phyloP scores from a whole-genome alignment of 768 basidiomycete genomes.

The Podaxis mareebaensis region DNA sequence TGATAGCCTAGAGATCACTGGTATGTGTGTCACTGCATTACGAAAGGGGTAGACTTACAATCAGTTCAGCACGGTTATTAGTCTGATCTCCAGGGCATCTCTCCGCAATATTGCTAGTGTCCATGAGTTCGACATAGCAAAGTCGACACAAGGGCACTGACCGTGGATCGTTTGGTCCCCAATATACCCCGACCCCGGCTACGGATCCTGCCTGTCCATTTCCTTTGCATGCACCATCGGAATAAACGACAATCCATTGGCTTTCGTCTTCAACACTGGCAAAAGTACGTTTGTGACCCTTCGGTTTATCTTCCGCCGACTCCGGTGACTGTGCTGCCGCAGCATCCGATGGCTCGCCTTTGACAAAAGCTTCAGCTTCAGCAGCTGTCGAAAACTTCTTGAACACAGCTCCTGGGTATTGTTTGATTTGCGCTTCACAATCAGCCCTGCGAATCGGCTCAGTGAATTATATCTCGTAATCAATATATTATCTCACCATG shows the following conservation, averaged over 20 bases:
- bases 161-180: constrained; percentile 71
- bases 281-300: constrained; percentile 4
- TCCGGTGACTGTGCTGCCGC: background rate
- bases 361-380: constrained; percentile 62
- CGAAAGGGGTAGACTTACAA: constrained; percentile 45
- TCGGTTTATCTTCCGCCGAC: constrained; percentile 13
- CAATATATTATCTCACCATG: constrained; percentile 53
- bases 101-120: constrained; percentile 74
- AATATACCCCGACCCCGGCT: constrained; percentile 92
- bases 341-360: constrained; percentile 17
- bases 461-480: constrained; percentile 1
- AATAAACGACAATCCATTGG: constrained; percentile 63
- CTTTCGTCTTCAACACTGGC: constrained; percentile 29
- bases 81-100: constrained; percentile 83
- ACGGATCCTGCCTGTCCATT: constrained; percentile 70
- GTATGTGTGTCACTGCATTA: background rate
- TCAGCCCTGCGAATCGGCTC: constrained; percentile 59
- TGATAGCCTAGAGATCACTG: constrained; percentile 62
- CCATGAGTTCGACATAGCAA: background rate
- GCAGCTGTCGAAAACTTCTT: constrained; percentile 63
- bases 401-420: constrained; percentile 58
- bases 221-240: constrained; percentile 84
- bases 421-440: constrained; percentile 66
- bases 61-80: constrained; percentile 87
- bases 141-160: constrained; percentile 24